These are phyloP conservation scores for Aureobasidium sp. DNA, from an alignment of 2,329 filamentous ascomycete genomes.

Conservation along the genomic window DNA sequence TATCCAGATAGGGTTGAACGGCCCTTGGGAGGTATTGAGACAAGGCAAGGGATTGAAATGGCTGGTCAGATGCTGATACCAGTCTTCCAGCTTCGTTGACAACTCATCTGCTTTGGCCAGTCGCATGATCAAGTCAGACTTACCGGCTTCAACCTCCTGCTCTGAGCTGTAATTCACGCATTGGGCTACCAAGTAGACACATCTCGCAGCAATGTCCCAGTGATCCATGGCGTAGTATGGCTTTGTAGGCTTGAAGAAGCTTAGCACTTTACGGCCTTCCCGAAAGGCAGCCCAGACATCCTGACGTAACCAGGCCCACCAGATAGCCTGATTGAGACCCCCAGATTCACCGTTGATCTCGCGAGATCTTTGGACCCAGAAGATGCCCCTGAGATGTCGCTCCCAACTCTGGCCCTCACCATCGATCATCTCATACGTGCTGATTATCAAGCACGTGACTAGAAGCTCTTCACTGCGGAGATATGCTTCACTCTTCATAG, in stretches of 20 bases:
- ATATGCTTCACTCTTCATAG: slow-evolving; percentile 48
- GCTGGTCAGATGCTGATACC: slow-evolving; percentile 33
- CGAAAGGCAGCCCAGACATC: slow-evolving; percentile 55
- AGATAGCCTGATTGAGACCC: slow-evolving; percentile 46
- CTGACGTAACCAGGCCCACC: slow-evolving; percentile 57
- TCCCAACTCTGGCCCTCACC: slow-evolving; percentile 48
- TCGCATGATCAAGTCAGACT: slow-evolving; percentile 29
- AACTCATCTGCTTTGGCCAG: slow-evolving; percentile 38
- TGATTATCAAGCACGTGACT: slow-evolving; percentile 50
- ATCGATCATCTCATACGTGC: slow-evolving; percentile 57
- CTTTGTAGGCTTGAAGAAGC: slow-evolving; percentile 46
- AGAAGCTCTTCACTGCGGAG: slow-evolving; percentile 48
- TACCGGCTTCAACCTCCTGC: slow-evolving; percentile 34
- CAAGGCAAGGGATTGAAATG: slow-evolving; percentile 33
- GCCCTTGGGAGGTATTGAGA: slow-evolving; percentile 16
- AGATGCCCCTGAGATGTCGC: slow-evolving; percentile 51
- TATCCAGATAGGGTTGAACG: slow-evolving; percentile 41
- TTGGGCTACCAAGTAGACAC: slow-evolving; percentile 45
- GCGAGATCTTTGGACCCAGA: slow-evolving; percentile 53
- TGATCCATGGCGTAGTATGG: slow-evolving; percentile 37
- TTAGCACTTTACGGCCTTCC: slow-evolving; percentile 45
- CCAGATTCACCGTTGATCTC: slow-evolving; percentile 49
- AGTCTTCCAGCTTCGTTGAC: slow-evolving; percentile 39
- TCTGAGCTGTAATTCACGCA: slow-evolving; percentile 48
- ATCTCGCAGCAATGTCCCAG: slow-evolving; percentile 44